phyloP scores from a whole-genome alignment of 768 basidiomycete species.

The Cyathus striatus region DNA sequence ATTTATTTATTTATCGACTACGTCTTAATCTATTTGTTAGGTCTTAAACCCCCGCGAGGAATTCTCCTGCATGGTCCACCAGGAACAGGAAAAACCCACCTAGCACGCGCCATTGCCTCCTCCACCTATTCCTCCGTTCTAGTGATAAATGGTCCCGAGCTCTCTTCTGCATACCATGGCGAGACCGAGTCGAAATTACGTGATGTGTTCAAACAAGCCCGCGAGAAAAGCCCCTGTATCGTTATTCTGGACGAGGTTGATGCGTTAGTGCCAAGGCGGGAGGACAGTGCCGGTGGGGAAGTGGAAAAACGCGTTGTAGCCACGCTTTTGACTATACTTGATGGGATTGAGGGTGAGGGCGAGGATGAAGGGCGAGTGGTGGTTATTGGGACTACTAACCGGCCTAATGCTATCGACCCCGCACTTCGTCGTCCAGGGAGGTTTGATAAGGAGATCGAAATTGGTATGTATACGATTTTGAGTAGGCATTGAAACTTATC shows the following conservation, averaged over 20 bases:
- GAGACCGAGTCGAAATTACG: conserved; percentile 92
- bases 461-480: conserved; percentile 46
- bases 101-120: conserved; percentile 89
- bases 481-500: neutral
- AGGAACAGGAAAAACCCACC: conserved; percentile 96
- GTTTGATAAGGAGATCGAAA: conserved; percentile 94
- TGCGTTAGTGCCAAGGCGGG: conserved; percentile 85
- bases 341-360: conserved; percentile 69
- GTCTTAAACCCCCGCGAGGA: conserved; percentile 94
- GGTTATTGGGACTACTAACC: conserved; percentile 93
- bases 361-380: conserved; percentile 62
- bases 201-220: conserved; percentile 84
- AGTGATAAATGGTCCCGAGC: conserved; percentile 91
- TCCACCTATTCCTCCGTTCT: conserved; percentile 86
- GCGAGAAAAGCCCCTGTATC: conserved; percentile 80
- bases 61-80: conserved; percentile 94
- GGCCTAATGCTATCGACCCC: conserved; percentile 94
- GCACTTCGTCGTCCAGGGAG: conserved; percentile 85
- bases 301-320: conserved; percentile 96
- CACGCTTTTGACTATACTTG: conserved; percentile 89
- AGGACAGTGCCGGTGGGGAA: conserved; percentile 88
- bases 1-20: conserved; percentile 3
- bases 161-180: conserved; percentile 94
- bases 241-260: conserved; percentile 96
- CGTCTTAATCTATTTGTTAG: conserved; percentile 22